These are phyloP conservation scores for Mortierella polycephala DNA, from an alignment of 371 early-diverging fungal genomes.

Conservation along the genomic window DNA sequence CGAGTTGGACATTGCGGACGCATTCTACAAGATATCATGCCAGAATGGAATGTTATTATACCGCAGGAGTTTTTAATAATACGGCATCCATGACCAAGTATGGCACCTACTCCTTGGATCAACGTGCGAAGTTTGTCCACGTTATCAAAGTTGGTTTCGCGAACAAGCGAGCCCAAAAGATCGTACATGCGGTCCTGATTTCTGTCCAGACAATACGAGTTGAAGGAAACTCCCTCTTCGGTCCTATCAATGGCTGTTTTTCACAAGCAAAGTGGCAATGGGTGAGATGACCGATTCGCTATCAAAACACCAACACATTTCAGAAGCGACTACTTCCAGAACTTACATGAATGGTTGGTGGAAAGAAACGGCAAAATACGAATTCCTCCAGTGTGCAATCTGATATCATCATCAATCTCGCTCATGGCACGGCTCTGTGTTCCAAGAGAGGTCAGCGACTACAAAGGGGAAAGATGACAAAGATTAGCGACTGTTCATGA, in stretches of 20 bases:
- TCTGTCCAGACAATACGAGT: conserved; percentile 77
- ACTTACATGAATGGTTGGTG: conserved; percentile 70
- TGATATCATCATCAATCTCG: conserved; percentile 89
- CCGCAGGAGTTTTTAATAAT: too few relatives aligned
- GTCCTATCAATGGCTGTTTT: conserved; percentile 60
- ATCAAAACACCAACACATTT: too few relatives aligned
- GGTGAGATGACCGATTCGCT: neutral
- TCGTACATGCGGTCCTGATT: conserved; percentile 82
- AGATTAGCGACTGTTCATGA: too few relatives aligned
- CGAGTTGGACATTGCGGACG: conserved; percentile 78
- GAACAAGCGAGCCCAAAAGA: conserved; percentile 74
- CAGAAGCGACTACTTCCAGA: neutral
- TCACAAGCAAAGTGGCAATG: too few relatives aligned
- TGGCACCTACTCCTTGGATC: conserved; percentile 70
- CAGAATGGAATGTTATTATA: neutral
- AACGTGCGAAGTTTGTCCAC: conserved; percentile 77
- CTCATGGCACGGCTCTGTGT: conserved; percentile 80
- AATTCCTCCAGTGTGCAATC: conserved; percentile 89
- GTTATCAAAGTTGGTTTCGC: conserved; percentile 83
- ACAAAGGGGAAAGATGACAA: neutral
- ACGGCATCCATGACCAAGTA: too few relatives aligned
- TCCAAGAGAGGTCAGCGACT: conserved; percentile 87
- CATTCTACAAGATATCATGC: conserved; percentile 56
- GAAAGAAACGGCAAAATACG: conserved; percentile 72
- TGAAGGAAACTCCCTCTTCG: conserved; percentile 68